Evolutionary conservation across 768 basidiomycete species (phyloP), one percentile per base, ranked within the genome.

Genomic region (Tulasnella sp.): DNA sequence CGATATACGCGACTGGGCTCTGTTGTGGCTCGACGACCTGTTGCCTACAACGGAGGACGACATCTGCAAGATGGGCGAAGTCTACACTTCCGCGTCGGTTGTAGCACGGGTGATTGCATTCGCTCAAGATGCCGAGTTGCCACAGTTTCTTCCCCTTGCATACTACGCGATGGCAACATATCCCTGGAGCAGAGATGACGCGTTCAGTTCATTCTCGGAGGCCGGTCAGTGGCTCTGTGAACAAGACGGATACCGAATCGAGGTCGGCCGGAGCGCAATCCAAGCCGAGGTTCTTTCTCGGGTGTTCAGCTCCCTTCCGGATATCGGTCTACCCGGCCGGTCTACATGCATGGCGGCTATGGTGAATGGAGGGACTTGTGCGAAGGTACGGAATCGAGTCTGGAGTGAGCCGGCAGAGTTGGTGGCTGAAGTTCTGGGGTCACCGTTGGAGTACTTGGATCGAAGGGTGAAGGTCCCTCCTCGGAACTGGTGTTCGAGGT

Each of bases 1-100:
- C 25, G 75, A 76, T 17, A 70, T 70, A 34, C 75, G 75, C 4
- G 37, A 76, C 1, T 70, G 75, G 75, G 75, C 75, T 9, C 67
- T 76, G 7, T 76, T 22, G 64, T 70, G 68, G 64, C 58, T 76
- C 11, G 17, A 68, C 1, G 75, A 76, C 1, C 22, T 70, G 0
- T n/a, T 76, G n/a, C 75, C 75, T 6, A 70, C 75, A 2, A 39
- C 75, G 58, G 34, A 70, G 38, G 38, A 70, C 39, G 75, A 76
- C 75, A 40, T 76, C 67, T 11, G n/a, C n/a, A 67, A 42, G 25
- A 19, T 76, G 17, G 34, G 34, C 19, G 67, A 8, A 15, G 58
- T 68, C 15, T 70, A 68, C 38, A 64, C 39, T 15, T 34, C 68
- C 37, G 31, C 64, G 19, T 40, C 39, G 1, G 0, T 64, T n/a